phyloP scores from a whole-genome alignment of 2,329 filamentous ascomycete species.

The Diaporthe citrichinensis region DNA sequence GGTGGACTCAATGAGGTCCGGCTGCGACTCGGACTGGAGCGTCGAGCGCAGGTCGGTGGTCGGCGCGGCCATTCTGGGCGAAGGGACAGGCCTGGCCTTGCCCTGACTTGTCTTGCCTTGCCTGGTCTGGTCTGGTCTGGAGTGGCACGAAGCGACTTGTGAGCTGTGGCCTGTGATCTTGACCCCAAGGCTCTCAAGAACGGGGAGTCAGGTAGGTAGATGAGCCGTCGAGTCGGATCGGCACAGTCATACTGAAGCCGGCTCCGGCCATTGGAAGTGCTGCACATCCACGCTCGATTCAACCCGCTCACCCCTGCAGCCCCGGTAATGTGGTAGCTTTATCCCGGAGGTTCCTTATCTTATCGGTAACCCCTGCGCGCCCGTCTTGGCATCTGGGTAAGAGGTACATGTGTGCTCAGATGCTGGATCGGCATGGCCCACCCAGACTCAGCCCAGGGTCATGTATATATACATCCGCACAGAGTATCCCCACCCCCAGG shows the following conservation, averaged over 20 bases:
- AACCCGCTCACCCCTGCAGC: not conserved
- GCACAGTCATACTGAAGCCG: not conserved
- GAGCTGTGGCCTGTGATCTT: not conserved
- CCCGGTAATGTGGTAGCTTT: not conserved
- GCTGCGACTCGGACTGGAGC: constrained; percentile 34
- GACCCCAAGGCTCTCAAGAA: not conserved
- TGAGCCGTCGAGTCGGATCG: not conserved
- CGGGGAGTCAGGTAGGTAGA: not conserved
- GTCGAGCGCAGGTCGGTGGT: not conserved
- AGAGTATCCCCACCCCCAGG: not conserved
- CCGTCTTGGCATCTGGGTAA: not conserved
- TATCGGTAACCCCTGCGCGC: not conserved
- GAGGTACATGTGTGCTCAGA: not conserved
- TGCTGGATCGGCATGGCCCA: not conserved
- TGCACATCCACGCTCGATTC: not conserved
- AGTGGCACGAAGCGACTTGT: not conserved
- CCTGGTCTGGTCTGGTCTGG: not conserved
- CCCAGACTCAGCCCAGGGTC: not conserved
- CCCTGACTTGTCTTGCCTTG: not conserved
- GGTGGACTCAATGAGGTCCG: constrained; percentile 35
- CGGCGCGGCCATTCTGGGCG: constrained; percentile 18
- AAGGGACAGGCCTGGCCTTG: not conserved
- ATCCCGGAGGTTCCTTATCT: constrained; percentile 12
- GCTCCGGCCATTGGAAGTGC: not conserved
- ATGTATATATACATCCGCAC: not conserved